These are phyloP conservation scores for Zalaria sp. DNA, from an alignment of 2,329 filamentous ascomycete genomes.

Conservation along the genomic window DNA sequence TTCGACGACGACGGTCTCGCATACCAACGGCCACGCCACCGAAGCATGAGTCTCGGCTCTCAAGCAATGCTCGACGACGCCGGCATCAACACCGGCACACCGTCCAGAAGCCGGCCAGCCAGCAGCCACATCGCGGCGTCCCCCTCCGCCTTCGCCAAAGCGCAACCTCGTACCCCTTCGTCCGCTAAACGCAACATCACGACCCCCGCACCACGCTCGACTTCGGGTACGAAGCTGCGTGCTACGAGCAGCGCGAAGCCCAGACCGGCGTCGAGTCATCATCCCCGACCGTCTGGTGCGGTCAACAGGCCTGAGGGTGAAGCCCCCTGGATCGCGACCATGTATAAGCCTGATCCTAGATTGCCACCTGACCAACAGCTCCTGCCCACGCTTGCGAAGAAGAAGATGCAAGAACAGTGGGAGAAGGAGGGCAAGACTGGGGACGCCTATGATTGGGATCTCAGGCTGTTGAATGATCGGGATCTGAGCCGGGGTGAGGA, in stretches of 20 bases:
- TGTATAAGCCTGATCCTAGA: constrained; percentile 91
- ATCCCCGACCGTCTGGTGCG: constrained; percentile 14
- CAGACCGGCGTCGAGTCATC: constrained; percentile 16
- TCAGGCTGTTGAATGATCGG: constrained; percentile 62
- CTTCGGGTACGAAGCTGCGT: no score
- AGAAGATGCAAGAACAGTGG: constrained; percentile 90
- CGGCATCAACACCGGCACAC: constrained; percentile 15
- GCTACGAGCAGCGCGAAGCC: no score
- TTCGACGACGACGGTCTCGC: constrained; percentile 45
- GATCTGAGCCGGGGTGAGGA: constrained; percentile 24
- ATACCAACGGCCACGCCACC: constrained; percentile 48
- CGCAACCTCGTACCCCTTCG: background rate
- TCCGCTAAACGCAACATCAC: background rate
- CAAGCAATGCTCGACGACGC: constrained; percentile 37
- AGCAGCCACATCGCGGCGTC: constrained; percentile 2
- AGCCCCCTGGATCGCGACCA: constrained; percentile 84
- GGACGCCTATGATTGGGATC: constrained; percentile 73
- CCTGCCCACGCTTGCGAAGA: constrained; percentile 80
- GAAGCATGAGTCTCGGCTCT: constrained; percentile 53
- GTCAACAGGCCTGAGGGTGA: constrained; percentile 73
- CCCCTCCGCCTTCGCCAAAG: background rate
- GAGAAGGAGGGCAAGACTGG: constrained; percentile 81
- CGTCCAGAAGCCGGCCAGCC: constrained; percentile 4
- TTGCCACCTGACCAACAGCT: constrained; percentile 92
- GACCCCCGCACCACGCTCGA: no score